Evolutionary conservation across 306 rosid species (phyloP), one percentile per base, ranked within the genome.

Genomic region (Trifolium subterraneum): DNA sequence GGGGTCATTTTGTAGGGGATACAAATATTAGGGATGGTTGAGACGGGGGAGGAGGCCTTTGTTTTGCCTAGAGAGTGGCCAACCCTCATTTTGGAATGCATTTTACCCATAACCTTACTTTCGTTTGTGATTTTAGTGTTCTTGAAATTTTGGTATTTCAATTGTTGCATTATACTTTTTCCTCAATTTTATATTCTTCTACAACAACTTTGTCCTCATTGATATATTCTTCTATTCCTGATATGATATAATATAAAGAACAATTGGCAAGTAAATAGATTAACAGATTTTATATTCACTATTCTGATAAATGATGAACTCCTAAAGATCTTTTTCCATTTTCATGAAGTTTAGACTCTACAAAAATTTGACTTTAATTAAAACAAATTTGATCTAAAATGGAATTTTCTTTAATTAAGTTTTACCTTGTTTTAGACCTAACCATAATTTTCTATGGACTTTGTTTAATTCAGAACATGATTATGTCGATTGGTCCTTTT

Each of bases 61-160:
- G 56, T 47, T 5, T n/a, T 41, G 22, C 45, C 41, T 60, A 31
- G 27, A n/a, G 75, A 50, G 59, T 41, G 61, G 36, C 25, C 45
- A 16, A 13, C 58, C 25, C 31, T 54, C 68, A 67, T 52, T 67
- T 42, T 76, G 36, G 45, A 67, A 67, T 23, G 22, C 45, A 67
- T 47, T 69, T 44, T 20, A 33, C 19, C 64, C 29, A 10, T 20
- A 29, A 7, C 44, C 7, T 61, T 38, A 5, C 19, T 50, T 18
- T 41, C 33, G 59, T 44, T 33, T 48, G 41, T 65, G 19, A 55
- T 56, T 55, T 56, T 67, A 36, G 9, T 65, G 23, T 39, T 55
- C 39, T 71, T 9, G 19, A 73, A 33, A 35, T 25, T 64, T 20
- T 66, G 7, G 20, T 39, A 66, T 73, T 61, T 61, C 14, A 13